Percentiles rank a stretch among this genome's conserved stretches.
Evolutionary conservation across 805 yeast genomes (phyloP).

Genomic region (Metschnikowia corniflorae): DNA sequence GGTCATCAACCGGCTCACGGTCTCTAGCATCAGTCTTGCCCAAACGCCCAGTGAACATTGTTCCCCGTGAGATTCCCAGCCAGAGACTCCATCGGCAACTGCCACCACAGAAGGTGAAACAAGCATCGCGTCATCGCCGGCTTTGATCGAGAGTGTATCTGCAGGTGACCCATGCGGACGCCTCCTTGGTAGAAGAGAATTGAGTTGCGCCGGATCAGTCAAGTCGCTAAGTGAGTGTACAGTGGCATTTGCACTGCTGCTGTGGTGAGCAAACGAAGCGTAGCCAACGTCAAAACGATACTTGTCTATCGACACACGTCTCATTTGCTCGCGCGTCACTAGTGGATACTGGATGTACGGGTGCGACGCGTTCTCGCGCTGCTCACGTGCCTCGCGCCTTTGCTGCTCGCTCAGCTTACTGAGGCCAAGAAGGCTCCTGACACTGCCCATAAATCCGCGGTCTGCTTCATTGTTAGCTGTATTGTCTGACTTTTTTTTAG

Average conservation of each 20-base stretch:
- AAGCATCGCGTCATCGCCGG: constrained; percentile 58
- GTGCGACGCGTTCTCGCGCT: constrained; percentile 24
- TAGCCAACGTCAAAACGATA: constrained; percentile 43
- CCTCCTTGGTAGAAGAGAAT: constrained; percentile 45
- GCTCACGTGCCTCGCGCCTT: constrained; percentile 18
- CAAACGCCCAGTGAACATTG: constrained; percentile 49
- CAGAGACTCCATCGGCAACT: constrained; percentile 56
- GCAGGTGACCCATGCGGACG: constrained; percentile 50
- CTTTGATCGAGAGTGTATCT: constrained; percentile 49
- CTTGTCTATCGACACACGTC: constrained; percentile 26
- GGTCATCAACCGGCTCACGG: constrained; percentile 43
- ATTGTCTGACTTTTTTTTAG: no score
- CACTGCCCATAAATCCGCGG: constrained; percentile 2
- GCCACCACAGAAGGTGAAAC: constrained; percentile 51
- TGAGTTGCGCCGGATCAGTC: constrained; percentile 45
- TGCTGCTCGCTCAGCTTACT: constrained; percentile 9
- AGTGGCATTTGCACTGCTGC: constrained; percentile 33
- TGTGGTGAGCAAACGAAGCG: constrained; percentile 49
- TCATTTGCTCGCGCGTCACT: constrained; percentile 38
- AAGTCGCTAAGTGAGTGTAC: constrained; percentile 49
- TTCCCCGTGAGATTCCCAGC: constrained; percentile 45
- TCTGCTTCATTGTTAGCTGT: no score
- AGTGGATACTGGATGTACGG: constrained; percentile 42
- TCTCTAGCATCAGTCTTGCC: constrained; percentile 52
- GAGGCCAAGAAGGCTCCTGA: constrained; percentile 8